Percentiles rank a stretch among this genome's conserved stretches.
Evolutionary conservation across 23 red algal genomes (phyloP).

Genomic region (Gracilariopsis chorda): DNA sequence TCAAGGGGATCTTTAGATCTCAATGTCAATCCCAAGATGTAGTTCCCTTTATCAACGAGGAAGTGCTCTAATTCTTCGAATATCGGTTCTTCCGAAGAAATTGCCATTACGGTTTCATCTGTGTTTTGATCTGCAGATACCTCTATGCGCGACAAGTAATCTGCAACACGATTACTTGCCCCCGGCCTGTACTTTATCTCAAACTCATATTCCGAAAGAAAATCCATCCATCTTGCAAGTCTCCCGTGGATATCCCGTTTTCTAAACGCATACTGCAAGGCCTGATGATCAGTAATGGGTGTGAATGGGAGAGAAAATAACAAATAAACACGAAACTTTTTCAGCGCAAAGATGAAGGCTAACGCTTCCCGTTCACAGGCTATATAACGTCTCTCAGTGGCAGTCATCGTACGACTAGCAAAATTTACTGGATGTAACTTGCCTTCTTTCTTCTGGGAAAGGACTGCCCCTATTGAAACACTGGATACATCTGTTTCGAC

Average conservation of each 20-base stretch:
- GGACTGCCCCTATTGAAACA: background rate
- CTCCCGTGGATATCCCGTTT: background rate
- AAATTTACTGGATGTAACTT: background rate
- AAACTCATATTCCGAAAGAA: conserved; percentile 1
- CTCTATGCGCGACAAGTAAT: background rate
- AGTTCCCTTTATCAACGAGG: too few relatives aligned
- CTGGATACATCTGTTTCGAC: background rate
- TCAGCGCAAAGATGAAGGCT: background rate
- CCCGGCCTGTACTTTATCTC: background rate
- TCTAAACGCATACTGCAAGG: background rate
- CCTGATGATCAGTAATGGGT: background rate
- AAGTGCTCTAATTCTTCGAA: too few relatives aligned
- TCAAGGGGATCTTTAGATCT: too few relatives aligned
- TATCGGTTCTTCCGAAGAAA: too few relatives aligned
- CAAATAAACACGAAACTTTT: background rate
- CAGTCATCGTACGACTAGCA: background rate
- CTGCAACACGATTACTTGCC: background rate
- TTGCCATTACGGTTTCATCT: too few relatives aligned
- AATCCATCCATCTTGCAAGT: background rate
- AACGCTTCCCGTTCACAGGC: background rate
- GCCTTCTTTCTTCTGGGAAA: background rate
- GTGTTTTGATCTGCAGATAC: too few relatives aligned
- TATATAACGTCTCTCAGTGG: background rate
- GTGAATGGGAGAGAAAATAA: background rate
- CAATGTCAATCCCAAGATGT: too few relatives aligned